Base-by-base conservation (phyloP, 2,329 filamentous ascomycete species). In the Magnaporthiopsis poae region DNA sequence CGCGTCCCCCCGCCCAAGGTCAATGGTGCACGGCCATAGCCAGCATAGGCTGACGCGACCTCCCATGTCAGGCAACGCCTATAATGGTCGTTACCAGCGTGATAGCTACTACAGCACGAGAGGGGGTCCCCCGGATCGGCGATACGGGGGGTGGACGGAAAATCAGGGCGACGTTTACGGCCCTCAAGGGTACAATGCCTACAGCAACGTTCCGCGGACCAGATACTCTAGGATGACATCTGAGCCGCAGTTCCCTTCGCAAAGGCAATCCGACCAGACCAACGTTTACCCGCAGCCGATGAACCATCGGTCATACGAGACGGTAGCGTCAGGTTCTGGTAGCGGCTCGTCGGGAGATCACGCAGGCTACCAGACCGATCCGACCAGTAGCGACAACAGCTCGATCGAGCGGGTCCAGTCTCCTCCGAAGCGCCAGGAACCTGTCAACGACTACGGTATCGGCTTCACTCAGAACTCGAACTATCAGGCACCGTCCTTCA, bases 381-480 rank as follows among this genome's bases (percentile, higher is more conserved):
- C 91, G 60, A 80, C 84, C 66, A 95, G 90, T 79, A 96, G 92
- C 74, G 90, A 96, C 74, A 96, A 96, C 78, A 96, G 91, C 79
- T 96, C 92, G 1, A 86, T 96, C 71, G 91, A 96, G 74, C 88
- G 91, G 69, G 80, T 88, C 31, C 80, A 82, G 67, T 84, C 87
- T 65, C 80, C 81, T 5, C 79, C 81, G 52, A 84, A 84, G 71
- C 84, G 81, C 33, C 65, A 67, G 29, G 83, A 87, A 63, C 82
- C 83, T 9, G 73, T 78, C 7, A 88, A 90, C 66, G 84, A 83
- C 69, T 91, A 91, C 71, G 89, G 89, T 64, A 88, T 88, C 69
- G 81, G 79, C 61, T 84, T 85, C 72, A 79, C 75, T 62, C 80
- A 82, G 67, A 71, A 77, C 36, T 71, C 79, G 15, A 69, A 77